Base-by-base conservation (phyloP, 306 rosid species). In the Calophaca sinica region DNA sequence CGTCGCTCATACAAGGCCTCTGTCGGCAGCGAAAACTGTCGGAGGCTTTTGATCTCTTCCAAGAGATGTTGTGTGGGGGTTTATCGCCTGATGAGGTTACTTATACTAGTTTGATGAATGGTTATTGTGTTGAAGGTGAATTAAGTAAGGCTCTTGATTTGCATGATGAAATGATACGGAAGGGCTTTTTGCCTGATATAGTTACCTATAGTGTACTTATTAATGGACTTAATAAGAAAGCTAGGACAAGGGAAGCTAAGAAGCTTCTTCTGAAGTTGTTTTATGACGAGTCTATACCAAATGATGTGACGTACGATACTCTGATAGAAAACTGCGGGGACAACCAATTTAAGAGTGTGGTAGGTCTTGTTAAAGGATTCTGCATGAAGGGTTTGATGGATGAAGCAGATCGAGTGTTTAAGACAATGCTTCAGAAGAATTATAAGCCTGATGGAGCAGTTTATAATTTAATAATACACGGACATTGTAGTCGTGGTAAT, bases 141-240 rank as follows among this genome's bases (percentile, higher is more conserved):
- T 65, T 91, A 70, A 79, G 85, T 38, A 80, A 79, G 86, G 98
- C 98, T 63, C 84, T 94, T 64, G 58, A 64, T 70, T 83, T 94
- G 81, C 93, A 91, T 7, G 83, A 89, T 42, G 98, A 91, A 80
- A 94, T 94, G 97, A 82, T 89, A 60, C 64, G 39, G 42, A 94
- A 87, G 67, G 98, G 96, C 1, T 86, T 88, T 66, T 75, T 87
- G 72, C 97, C 96, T 29, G 98, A 94, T 85, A 84, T 76, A 5
- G 94, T 94, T 52, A 94, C 97, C 38, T 91, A 93, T 64, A 93
- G 90, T 77, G 97, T 93, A 45, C 98, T 93, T 73, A 93, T 91
- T 65, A 94, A 94, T 59, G 96, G 98, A 26, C 93, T 94, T 46
- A 87, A 91, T 65, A 91, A 88, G 80, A 90, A 87, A 75, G 86